These are phyloP conservation scores for Colletotrichum sp. DNA, from an alignment of 2,329 filamentous ascomycete species.

Conservation along the genomic window DNA sequence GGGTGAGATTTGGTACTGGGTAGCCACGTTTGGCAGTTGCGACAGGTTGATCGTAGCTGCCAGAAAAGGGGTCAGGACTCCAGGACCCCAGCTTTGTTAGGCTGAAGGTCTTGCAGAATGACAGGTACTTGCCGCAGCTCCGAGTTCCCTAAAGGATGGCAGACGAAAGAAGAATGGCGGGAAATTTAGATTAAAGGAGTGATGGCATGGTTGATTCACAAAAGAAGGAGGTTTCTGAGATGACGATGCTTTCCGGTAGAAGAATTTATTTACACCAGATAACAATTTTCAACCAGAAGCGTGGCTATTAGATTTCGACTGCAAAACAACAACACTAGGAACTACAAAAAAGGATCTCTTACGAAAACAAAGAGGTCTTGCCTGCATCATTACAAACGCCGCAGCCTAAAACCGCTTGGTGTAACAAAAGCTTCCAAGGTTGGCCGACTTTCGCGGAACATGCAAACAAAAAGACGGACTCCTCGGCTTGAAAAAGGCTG, in stretches of 20 bases:
- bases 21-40: neutral
- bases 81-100: neutral
- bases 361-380: neutral
- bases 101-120: neutral
- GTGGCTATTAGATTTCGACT: fast-evolving
- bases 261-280: neutral
- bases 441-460: fast-evolving
- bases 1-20: neutral
- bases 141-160: fast-evolving
- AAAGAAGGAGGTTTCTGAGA: fast-evolving
- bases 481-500: neutral
- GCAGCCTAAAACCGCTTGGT: neutral
- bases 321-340: neutral
- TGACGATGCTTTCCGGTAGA: neutral
- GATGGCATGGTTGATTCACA: neutral
- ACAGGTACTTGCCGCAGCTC: neutral
- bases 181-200: neutral
- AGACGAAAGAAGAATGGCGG: fast-evolving
- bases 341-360: fast-evolving
- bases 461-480: neutral
- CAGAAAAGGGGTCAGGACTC: neutral
- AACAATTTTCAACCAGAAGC: fast-evolving
- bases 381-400: neutral
- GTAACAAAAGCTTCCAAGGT: neutral
- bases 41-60: neutral